Conservation (phyloP, 2,329 filamentous ascomycete genomes). For the Myriosclerotinia duriaeana region DNA sequence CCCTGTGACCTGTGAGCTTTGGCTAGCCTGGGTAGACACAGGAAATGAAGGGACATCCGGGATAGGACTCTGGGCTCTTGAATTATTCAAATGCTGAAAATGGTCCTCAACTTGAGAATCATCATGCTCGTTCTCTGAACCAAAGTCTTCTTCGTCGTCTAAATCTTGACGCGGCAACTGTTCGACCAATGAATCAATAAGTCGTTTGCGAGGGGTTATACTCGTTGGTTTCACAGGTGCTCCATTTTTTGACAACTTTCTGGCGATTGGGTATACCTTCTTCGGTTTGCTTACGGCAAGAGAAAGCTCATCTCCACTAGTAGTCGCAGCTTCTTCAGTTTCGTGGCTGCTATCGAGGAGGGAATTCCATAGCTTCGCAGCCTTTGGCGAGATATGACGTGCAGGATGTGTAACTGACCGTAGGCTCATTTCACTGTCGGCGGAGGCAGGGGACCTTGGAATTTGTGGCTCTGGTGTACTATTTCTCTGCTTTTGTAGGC, state of each 20-base stretch:
- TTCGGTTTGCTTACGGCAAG: conserved; percentile 6
- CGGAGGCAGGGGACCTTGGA: not conserved
- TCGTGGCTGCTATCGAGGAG: conserved; percentile 3
- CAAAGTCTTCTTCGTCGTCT: conserved; percentile 24
- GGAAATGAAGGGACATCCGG: conserved; percentile 23
- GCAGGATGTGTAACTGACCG: no score
- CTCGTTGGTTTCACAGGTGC: conserved; percentile 29
- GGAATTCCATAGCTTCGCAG: conserved; percentile 33
- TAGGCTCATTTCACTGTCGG: not conserved
- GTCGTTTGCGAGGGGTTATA: conserved; percentile 32
- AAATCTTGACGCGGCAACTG: conserved; percentile 30
- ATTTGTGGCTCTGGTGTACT: not conserved
- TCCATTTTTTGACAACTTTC: conserved; percentile 25
- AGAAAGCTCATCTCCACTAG: conserved; percentile 18
- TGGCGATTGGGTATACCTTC: conserved; percentile 5
- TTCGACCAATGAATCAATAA: conserved; percentile 41
- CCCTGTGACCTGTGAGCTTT: conserved; percentile 36
- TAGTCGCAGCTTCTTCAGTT: conserved; percentile 2
- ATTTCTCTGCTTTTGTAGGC: not conserved
- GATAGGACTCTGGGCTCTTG: conserved; percentile 29
- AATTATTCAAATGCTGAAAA: conserved; percentile 6
- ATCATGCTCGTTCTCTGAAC: conserved; percentile 21
- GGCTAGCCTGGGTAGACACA: conserved; percentile 29
- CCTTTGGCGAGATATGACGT: conserved; percentile 32
- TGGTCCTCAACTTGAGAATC: conserved; percentile 22